A percentile compares a stretch with the other conserved stretches of the same genome.
These are phyloP conservation scores for Chaetothyriales sp. DNA, from an alignment of 2,329 filamentous ascomycete species.

Conservation along the genomic window DNA sequence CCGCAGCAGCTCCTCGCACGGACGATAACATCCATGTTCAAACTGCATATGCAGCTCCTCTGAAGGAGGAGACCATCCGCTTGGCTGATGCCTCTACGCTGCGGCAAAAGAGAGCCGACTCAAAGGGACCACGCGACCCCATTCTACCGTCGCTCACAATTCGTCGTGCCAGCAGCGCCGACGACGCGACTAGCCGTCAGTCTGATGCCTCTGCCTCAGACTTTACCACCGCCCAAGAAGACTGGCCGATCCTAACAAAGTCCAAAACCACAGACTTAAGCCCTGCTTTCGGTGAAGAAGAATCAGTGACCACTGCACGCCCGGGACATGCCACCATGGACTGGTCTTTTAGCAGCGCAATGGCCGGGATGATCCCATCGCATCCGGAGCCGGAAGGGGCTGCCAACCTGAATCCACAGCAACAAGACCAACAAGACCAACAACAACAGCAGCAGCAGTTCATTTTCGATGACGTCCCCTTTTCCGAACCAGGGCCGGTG, in stretches of 20 bases:
- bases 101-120: slow-evolving; percentile 40
- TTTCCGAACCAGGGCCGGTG: neutral
- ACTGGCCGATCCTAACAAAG: slow-evolving; percentile 15
- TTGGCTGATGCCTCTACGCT: slow-evolving; percentile 42
- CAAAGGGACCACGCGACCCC: slow-evolving; percentile 28
- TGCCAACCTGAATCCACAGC: neutral
- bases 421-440: neutral
- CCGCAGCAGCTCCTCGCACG: slow-evolving; percentile 29
- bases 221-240: slow-evolving; percentile 25
- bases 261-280: slow-evolving; percentile 3
- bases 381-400: neutral
- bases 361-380: slow-evolving; percentile 21
- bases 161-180: slow-evolving; percentile 16
- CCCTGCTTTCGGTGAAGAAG: slow-evolving; percentile 7
- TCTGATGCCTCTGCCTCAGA: slow-evolving; percentile 34
- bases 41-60: slow-evolving; percentile 30
- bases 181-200: slow-evolving; percentile 19
- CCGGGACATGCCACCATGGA: slow-evolving; percentile 21
- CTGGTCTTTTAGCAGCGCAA: slow-evolving; percentile 32
- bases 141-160: slow-evolving; percentile 23
- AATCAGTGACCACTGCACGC: slow-evolving; percentile 14
- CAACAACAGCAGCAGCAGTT: neutral
- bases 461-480: neutral
- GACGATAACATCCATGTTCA: slow-evolving; percentile 33
- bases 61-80: slow-evolving; percentile 34